Conservation (phyloP, 768 basidiomycete genomes). For the Suillus weaverae region DNA sequence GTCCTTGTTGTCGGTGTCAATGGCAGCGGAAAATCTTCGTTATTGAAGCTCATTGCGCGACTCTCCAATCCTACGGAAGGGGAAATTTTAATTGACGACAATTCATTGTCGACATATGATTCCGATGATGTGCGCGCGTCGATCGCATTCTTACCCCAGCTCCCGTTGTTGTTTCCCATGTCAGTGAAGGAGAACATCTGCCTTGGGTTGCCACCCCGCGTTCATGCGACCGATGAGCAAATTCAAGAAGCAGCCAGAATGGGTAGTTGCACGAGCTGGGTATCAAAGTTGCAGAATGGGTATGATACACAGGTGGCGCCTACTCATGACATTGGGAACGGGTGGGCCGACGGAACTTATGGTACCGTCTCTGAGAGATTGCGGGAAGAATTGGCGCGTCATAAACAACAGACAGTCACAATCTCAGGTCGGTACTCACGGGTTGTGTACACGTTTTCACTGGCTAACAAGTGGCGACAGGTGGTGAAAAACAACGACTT, state of each 20-base stretch:
- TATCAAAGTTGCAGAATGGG: slow-evolving; percentile 33
- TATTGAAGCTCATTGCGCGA: slow-evolving; percentile 51
- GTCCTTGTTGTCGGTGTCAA: slow-evolving; percentile 33
- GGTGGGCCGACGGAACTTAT: slow-evolving; percentile 22
- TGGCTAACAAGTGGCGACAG: slow-evolving; percentile 16
- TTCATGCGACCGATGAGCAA: slow-evolving; percentile 14
- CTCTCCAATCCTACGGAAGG: slow-evolving; percentile 49
- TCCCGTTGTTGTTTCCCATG: slow-evolving; percentile 48
- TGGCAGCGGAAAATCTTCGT: slow-evolving; percentile 29
- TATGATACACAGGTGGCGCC: slow-evolving; percentile 33
- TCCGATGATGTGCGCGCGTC: slow-evolving; percentile 42
- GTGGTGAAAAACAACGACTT: slow-evolving; percentile 50
- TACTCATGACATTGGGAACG: slow-evolving; percentile 18
- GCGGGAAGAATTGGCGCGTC: slow-evolving; percentile 21
- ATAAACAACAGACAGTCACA: slow-evolving; percentile 23
- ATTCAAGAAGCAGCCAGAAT: slow-evolving; percentile 34
- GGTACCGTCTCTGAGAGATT: slow-evolving; percentile 23
- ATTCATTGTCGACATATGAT: slow-evolving; percentile 38
- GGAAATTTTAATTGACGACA: slow-evolving; percentile 44
- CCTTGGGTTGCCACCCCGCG: slow-evolving; percentile 24
- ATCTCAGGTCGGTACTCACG: slow-evolving; percentile 18
- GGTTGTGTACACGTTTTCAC: slow-evolving; percentile 7
- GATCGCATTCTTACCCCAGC: slow-evolving; percentile 50
- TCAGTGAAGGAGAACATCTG: slow-evolving; percentile 45
- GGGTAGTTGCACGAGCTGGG: slow-evolving; percentile 32